A percentile compares a stretch with the other conserved stretches of the same genome.
These are phyloP conservation scores for Ascosphaera pollenicola DNA, from an alignment of 2,329 filamentous ascomycete genomes.

Conservation along the genomic window DNA sequence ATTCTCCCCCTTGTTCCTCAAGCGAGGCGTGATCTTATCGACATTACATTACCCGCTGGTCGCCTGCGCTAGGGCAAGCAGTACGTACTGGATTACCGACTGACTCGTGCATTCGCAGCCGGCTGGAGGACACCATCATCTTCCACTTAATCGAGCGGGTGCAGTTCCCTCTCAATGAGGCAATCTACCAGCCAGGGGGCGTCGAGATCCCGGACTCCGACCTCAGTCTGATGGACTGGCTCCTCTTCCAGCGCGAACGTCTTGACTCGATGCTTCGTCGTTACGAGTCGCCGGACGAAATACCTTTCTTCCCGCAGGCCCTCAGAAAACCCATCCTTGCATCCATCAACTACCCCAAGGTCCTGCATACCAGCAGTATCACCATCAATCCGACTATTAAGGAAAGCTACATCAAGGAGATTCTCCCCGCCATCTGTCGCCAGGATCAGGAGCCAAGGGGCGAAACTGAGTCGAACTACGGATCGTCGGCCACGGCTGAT, in stretches of 20 bases:
- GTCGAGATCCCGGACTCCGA: constrained; percentile 50
- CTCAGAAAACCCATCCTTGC: constrained; percentile 66
- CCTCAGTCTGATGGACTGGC: constrained; percentile 83
- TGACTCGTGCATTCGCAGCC: constrained; percentile 30
- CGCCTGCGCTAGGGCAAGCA: neutral
- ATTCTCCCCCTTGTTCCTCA: neutral
- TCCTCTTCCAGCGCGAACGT: constrained; percentile 71
- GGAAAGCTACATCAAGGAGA: constrained; percentile 56
- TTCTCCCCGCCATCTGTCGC: constrained; percentile 68
- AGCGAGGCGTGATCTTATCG: neutral
- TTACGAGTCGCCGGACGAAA: constrained; percentile 91
- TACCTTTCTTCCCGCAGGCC: constrained; percentile 79
- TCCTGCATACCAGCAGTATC: constrained; percentile 68
- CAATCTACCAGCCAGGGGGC: constrained; percentile 66
- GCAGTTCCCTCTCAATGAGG: constrained; percentile 84
- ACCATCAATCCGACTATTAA: constrained; percentile 82
- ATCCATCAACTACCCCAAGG: constrained; percentile 65
- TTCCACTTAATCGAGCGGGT: constrained; percentile 93
- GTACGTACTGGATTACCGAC: neutral
- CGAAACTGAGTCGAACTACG: constrained; percentile 85
- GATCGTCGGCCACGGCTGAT: constrained; percentile 75
- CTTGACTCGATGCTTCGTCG: constrained; percentile 84
- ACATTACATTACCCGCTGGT: no score
- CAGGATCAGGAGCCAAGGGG: constrained; percentile 52
- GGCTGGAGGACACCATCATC: constrained; percentile 91